Conservation (phyloP, 768 basidiomycete species). For the Auriscalpium vulgare region DNA sequence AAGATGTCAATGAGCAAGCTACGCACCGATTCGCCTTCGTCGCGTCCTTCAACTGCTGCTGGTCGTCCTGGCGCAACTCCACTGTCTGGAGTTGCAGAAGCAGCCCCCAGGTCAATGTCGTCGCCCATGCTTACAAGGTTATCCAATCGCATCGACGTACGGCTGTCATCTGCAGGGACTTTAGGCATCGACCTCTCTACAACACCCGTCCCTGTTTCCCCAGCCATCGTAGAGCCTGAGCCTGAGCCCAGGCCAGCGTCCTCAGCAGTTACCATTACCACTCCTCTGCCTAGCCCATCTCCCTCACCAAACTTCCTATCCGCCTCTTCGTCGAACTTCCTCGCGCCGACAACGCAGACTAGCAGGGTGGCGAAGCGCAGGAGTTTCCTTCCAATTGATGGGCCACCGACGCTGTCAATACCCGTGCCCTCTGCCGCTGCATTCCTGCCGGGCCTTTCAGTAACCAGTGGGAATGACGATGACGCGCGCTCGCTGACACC, state of each 20-base stretch:
- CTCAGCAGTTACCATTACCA: slow-evolving; percentile 3
- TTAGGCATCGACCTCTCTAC: slow-evolving; percentile 29
- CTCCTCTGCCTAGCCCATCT: neutral
- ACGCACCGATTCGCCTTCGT: slow-evolving; percentile 48
- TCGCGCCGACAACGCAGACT: slow-evolving; percentile 33
- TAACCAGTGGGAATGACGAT: slow-evolving; percentile 30
- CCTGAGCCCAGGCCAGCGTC: neutral
- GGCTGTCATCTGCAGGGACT: slow-evolving; percentile 63
- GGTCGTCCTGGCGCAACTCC: slow-evolving; percentile 16
- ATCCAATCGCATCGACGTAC: slow-evolving; percentile 18
- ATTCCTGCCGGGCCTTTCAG: slow-evolving; percentile 46
- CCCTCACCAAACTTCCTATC: slow-evolving; percentile 10
- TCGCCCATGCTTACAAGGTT: slow-evolving; percentile 4
- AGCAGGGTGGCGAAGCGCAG: slow-evolving; percentile 61
- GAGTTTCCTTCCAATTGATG: slow-evolving; percentile 85
- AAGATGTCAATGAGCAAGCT: slow-evolving; percentile 99
- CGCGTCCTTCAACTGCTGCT: slow-evolving; percentile 31
- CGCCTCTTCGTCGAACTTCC: slow-evolving; percentile 1
- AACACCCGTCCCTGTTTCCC: slow-evolving; percentile 9
- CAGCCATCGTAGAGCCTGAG: slow-evolving; percentile 7
- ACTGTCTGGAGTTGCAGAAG: slow-evolving; percentile 10
- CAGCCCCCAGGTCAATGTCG: neutral
- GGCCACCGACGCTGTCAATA: slow-evolving; percentile 51
- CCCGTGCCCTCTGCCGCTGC: slow-evolving; percentile 55
- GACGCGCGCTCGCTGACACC: slow-evolving; percentile 26